Evolutionary conservation across 352 stramenopile species (phyloP).

Genomic region (Aphanomyces stellatus): DNA sequence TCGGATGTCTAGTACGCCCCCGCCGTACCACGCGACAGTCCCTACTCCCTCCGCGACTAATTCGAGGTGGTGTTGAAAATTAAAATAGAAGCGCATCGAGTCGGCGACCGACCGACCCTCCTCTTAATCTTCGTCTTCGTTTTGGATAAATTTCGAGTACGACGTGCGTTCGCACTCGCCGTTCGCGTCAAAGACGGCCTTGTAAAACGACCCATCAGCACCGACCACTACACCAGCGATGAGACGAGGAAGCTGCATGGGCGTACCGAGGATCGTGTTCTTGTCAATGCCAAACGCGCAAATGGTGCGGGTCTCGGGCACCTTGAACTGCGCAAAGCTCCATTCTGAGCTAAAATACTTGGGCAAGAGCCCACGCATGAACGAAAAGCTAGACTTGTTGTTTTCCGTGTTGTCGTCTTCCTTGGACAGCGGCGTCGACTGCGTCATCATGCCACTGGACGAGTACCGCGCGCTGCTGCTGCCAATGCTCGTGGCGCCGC

Average conservation of each 20-base stretch:
- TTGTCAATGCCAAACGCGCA: slow-evolving; percentile 89
- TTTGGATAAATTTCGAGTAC: slow-evolving; percentile 87
- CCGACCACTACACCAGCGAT: slow-evolving; percentile 48
- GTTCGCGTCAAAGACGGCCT: slow-evolving; percentile 79
- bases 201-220: slow-evolving; percentile 84
- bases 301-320: slow-evolving; percentile 85
- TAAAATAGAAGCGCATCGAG: background rate
- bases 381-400: slow-evolving; percentile 84
- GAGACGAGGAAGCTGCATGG: background rate
- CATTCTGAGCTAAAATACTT: slow-evolving; percentile 93
- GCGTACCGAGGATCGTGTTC: slow-evolving; percentile 87
- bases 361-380: slow-evolving; percentile 85
- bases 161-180: slow-evolving; percentile 85
- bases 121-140: slow-evolving; percentile 72
- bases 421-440: slow-evolving; percentile 7
- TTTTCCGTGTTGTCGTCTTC: slow-evolving; percentile 82
- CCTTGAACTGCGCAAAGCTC: slow-evolving; percentile 91
- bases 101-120: background rate
- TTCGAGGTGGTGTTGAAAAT: background rate
- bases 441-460: slow-evolving; percentile 4
- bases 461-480: slow-evolving; percentile 25
- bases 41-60: background rate
- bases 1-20: slow-evolving; percentile 12
- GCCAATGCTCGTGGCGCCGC: slow-evolving; percentile 38
- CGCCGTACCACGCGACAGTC: background rate